Percentiles rank a stretch among this genome's conserved stretches.
Evolutionary conservation across 352 stramenopile genomes (phyloP).

Genomic region (Pythium aquatile): DNA sequence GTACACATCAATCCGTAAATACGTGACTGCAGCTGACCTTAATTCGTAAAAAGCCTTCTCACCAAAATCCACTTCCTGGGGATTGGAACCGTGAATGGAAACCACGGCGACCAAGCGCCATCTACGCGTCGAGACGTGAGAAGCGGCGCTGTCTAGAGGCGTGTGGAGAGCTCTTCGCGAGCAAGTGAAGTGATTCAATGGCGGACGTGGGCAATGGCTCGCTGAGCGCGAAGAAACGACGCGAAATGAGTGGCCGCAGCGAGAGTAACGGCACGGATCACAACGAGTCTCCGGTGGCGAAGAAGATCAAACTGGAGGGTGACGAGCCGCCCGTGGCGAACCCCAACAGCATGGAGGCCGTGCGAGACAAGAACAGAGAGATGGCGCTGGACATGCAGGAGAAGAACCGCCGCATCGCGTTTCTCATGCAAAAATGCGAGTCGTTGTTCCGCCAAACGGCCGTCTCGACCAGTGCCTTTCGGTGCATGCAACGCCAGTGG

Average conservation of each 20-base stretch:
- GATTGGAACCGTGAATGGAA: conserved; percentile 8
- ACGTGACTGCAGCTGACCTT: conserved; percentile 4
- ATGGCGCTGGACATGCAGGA: conserved; percentile 74
- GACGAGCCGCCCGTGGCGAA: conserved; percentile 64
- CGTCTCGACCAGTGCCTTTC: conserved; percentile 47
- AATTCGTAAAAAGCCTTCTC: neutral
- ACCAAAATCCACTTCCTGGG: conserved; percentile 7
- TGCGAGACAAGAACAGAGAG: conserved; percentile 72
- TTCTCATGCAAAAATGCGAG: conserved; percentile 66
- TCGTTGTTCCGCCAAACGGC: conserved; percentile 56
- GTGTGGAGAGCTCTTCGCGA: neutral
- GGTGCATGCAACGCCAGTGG: conserved; percentile 62
- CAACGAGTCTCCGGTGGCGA: conserved; percentile 29
- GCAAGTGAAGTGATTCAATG: conserved; percentile 13
- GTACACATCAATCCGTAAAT: conserved; percentile 18
- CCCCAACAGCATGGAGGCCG: conserved; percentile 70
- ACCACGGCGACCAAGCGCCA: neutral
- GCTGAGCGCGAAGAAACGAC: conserved; percentile 38
- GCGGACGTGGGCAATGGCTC: conserved; percentile 26
- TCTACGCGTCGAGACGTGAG: neutral
- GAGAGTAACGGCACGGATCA: conserved; percentile 12
- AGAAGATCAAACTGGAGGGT: conserved; percentile 73
- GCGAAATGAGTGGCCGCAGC: conserved; percentile 25
- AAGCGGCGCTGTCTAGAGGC: neutral
- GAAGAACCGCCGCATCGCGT: conserved; percentile 80